These are phyloP conservation scores for Gnomoniopsis sp. DNA, from an alignment of 2,329 filamentous ascomycete species.

Conservation along the genomic window DNA sequence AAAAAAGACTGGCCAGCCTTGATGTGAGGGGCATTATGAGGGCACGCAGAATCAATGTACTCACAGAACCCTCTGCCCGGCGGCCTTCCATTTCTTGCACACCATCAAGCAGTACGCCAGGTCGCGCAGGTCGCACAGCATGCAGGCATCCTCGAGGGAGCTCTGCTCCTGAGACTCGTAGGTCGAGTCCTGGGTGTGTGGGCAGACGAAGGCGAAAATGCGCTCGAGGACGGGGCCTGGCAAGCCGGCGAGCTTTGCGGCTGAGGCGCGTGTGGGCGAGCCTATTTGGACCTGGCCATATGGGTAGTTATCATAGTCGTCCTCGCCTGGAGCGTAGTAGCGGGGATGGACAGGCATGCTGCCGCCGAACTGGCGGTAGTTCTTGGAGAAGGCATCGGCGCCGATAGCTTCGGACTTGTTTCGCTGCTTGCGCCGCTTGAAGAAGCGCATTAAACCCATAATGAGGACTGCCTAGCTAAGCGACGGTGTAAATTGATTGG, in stretches of 20 bases:
- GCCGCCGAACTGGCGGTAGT: constrained; percentile 23
- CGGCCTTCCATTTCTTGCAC: constrained; percentile 66
- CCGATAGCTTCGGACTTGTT: constrained; percentile 21
- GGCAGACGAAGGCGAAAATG: constrained; percentile 81
- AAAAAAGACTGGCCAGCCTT: not conserved
- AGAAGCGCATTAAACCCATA: constrained; percentile 24
- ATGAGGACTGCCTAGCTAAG: not conserved
- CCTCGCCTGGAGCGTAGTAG: not conserved
- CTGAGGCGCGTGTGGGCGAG: constrained; percentile 39
- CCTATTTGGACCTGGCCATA: constrained; percentile 23
- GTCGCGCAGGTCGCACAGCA: constrained; percentile 91
- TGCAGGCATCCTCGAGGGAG: constrained; percentile 75
- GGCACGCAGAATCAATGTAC: constrained; percentile 33
- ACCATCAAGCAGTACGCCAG: constrained; percentile 76
- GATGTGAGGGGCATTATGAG: not conserved
- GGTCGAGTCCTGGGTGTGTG: constrained; percentile 71
- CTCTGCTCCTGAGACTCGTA: constrained; percentile 83
- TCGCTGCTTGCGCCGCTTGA: constrained; percentile 31
- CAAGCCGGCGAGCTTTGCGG: constrained; percentile 48
- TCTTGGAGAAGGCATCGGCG: constrained; percentile 19
- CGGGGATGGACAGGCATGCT: constrained; percentile 16
- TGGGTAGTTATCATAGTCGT: constrained; percentile 7
- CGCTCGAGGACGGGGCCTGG: constrained; percentile 67
- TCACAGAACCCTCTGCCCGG: constrained; percentile 56
- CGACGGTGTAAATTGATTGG: not conserved